phyloP scores from a whole-genome alignment of 2,329 filamentous ascomycete genomes.

The Camptophora hylomeconis region DNA sequence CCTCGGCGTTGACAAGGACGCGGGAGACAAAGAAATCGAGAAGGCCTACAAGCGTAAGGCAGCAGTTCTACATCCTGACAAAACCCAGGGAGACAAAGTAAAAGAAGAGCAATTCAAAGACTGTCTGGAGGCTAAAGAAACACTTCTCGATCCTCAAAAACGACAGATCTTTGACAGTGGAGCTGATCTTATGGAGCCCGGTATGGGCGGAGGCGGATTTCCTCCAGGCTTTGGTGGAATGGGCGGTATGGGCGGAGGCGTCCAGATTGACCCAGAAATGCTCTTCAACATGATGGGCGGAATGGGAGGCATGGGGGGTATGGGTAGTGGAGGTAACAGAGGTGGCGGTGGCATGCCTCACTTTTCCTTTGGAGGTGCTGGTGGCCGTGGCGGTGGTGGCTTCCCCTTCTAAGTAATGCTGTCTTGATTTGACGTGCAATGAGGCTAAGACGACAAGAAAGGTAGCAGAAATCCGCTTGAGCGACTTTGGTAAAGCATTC shows the following conservation, averaged over 20 bases:
- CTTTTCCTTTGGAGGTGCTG: slow-evolving; percentile 10
- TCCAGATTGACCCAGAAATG: slow-evolving; percentile 24
- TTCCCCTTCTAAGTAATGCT: slow-evolving; percentile 8
- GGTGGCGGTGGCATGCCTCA: slow-evolving; percentile 12
- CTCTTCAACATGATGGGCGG: slow-evolving; percentile 38
- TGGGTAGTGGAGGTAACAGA: slow-evolving; percentile 23
- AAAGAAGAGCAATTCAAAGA: slow-evolving; percentile 96
- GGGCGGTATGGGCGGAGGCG: slow-evolving; percentile 33
- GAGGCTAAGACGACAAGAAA: neutral
- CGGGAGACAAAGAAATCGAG: slow-evolving; percentile 76
- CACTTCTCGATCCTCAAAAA: slow-evolving; percentile 87
- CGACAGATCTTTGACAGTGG: slow-evolving; percentile 83
- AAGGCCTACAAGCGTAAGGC: slow-evolving; percentile 93
- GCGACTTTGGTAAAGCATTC: too few species aligned
- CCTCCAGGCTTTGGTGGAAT: slow-evolving; percentile 26
- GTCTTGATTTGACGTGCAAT: neutral
- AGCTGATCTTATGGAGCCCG: slow-evolving; percentile 76
- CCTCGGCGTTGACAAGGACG: slow-evolving; percentile 74
- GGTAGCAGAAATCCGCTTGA: neutral
- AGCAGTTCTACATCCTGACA: slow-evolving; percentile 90
- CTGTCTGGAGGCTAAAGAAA: slow-evolving; percentile 93
- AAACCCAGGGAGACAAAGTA: slow-evolving; percentile 75
- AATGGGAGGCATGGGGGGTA: slow-evolving; percentile 41
- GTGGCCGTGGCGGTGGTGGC: slow-evolving; percentile 14
- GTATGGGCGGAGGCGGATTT: slow-evolving; percentile 59